These are phyloP conservation scores for Plenodomus tracheiphilus DNA, from an alignment of 2,329 filamentous ascomycete genomes.

Conservation along the genomic window DNA sequence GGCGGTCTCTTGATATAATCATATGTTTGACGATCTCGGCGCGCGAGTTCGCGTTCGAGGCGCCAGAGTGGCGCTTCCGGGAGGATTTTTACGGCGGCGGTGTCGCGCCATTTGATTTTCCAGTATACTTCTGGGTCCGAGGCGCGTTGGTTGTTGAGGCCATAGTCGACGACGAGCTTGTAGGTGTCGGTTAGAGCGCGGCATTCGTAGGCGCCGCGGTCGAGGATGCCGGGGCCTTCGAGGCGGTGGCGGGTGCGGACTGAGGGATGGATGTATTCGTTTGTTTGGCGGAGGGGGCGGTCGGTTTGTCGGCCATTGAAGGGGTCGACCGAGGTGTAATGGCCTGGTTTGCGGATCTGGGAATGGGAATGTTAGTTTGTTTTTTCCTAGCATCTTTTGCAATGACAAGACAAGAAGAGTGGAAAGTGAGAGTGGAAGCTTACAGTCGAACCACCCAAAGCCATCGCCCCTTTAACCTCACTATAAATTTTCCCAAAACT, in stretches of 20 bases:
- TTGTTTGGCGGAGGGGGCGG: constrained; percentile 52
- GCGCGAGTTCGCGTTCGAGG: constrained; percentile 48
- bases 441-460: constrained; percentile 49
- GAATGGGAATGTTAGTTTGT: constrained; percentile 9
- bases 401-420: too few species aligned
- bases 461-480: constrained; percentile 51
- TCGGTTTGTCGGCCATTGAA: constrained; percentile 47
- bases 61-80: constrained; percentile 52
- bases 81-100: constrained; percentile 44
- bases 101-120: constrained; percentile 43
- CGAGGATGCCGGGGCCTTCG: constrained; percentile 51
- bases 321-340: constrained; percentile 52
- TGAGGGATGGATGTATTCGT: constrained; percentile 57
- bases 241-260: constrained; percentile 52
- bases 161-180: constrained; percentile 52
- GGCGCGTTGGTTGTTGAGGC: constrained; percentile 23
- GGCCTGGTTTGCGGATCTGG: constrained; percentile 51
- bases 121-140: constrained; percentile 49
- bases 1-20: constrained; percentile 45
- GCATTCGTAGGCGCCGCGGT: constrained; percentile 50
- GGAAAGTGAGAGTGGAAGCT: constrained; percentile 6
- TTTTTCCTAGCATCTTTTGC: neutral
- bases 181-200: constrained; percentile 52
- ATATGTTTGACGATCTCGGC: constrained; percentile 48
- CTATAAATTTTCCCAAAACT: constrained; percentile 52